Evolutionary conservation across 75 land plant genomes (phyloP).

Genomic region (Isoetes taiwanensis): DNA sequence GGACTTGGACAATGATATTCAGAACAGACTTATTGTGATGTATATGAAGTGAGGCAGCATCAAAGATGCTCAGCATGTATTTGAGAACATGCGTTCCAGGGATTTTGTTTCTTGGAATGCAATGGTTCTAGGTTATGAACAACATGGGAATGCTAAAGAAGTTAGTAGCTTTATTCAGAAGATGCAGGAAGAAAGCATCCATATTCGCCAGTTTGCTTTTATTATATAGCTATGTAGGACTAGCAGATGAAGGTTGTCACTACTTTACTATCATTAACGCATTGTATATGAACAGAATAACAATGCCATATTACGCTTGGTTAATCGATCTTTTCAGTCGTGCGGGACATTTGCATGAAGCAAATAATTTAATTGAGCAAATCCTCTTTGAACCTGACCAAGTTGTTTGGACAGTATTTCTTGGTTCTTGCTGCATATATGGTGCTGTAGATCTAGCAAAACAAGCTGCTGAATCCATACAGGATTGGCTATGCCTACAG

Average conservation of each 20-base stretch:
- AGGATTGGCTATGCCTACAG: too few relatives aligned
- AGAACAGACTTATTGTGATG: too few relatives aligned
- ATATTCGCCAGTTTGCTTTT: too few relatives aligned
- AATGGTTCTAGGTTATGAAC: too few relatives aligned
- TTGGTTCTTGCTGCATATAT: conserved; percentile 39
- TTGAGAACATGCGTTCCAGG: too few relatives aligned
- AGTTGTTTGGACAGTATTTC: conserved; percentile 34
- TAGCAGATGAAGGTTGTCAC: conserved; percentile 34
- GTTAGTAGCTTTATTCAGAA: too few relatives aligned
- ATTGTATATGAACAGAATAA: conserved; percentile 24
- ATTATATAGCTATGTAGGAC: conserved; percentile 46
- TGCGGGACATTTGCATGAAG: conserved; percentile 35
- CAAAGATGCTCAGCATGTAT: too few relatives aligned
- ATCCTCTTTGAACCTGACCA: conserved; percentile 35
- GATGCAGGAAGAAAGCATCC: too few relatives aligned
- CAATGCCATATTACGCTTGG: conserved; percentile 44
- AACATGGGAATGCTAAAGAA: too few relatives aligned
- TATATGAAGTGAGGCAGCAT: too few relatives aligned
- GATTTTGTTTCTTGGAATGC: too few relatives aligned
- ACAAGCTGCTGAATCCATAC: conserved; percentile 25
- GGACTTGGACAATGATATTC: too few relatives aligned
- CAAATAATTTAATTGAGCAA: conserved; percentile 28
- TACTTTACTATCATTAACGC: conserved; percentile 37
- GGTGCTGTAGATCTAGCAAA: conserved; percentile 27
- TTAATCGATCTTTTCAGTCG: conserved; percentile 45